Conservation (phyloP, 2,329 filamentous ascomycete species). For the Verticillium zaregamsianum region DNA sequence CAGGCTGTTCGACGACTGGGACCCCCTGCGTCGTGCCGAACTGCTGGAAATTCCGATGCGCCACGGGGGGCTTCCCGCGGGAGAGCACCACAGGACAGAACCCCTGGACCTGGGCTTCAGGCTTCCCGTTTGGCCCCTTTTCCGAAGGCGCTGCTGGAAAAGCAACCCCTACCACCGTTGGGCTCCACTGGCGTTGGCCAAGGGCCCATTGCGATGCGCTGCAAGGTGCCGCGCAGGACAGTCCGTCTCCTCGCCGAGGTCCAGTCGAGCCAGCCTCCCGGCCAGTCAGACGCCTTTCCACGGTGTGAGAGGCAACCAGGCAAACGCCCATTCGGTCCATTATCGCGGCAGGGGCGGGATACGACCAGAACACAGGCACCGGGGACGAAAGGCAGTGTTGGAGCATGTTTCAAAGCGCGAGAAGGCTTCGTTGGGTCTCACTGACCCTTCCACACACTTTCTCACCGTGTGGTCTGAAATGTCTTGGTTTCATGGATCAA, state of each 20-base stretch:
- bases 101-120: neutral
- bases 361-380: neutral
- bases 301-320: neutral
- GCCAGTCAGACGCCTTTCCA: too few relatives aligned
- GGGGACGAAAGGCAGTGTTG: neutral
- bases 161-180: neutral
- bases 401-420: neutral
- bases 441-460: neutral
- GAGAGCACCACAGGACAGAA: neutral
- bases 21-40: neutral
- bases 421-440: neutral
- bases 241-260: neutral
- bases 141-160: neutral
- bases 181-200: neutral
- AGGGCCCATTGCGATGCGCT: neutral
- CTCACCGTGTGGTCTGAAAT: neutral
- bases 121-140: neutral
- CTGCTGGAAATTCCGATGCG: conserved; percentile 1
- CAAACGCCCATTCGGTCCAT: neutral
- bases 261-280: neutral
- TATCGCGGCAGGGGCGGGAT: neutral
- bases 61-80: neutral
- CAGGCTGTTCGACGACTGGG: neutral
- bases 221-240: neutral
- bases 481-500: neutral